A percentile compares a stretch with the other conserved stretches of the same genome.
Evolutionary conservation across 164 flowering plant species (phyloP).

Genomic region (Stephania cephalantha): DNA sequence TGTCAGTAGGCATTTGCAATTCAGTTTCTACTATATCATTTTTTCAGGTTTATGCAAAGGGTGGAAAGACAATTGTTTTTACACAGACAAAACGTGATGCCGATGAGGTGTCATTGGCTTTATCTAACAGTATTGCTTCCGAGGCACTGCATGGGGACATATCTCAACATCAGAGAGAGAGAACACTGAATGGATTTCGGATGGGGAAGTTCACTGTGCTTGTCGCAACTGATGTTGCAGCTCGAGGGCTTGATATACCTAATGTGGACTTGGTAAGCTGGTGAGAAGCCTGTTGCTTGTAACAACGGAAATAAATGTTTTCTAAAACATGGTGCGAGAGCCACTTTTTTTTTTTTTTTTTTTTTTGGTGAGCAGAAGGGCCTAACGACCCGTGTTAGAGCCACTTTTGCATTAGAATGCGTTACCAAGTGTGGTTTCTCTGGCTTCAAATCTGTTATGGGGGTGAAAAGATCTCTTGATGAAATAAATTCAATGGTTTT

Average conservation of each 20-base stretch:
- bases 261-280: slow-evolving; percentile 87
- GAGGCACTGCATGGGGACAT: slow-evolving; percentile 99
- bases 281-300: background rate
- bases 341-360: background rate
- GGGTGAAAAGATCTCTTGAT: background rate
- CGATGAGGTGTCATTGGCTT: slow-evolving; percentile 85
- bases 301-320: background rate
- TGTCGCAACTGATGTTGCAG: slow-evolving; percentile 98
- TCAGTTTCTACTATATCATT: slow-evolving; percentile 3
- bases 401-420: too few species aligned
- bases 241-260: slow-evolving; percentile 98
- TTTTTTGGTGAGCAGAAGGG: background rate
- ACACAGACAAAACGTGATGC: slow-evolving; percentile 97
- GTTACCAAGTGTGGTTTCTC: background rate
- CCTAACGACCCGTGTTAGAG: too few species aligned
- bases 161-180: slow-evolving; percentile 96
- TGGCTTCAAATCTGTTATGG: background rate
- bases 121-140: slow-evolving; percentile 73
- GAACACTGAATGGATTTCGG: slow-evolving; percentile 89
- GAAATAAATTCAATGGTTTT: background rate
- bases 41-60: slow-evolving; percentile 92
- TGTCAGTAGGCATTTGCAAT: background rate
- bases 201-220: slow-evolving; percentile 95
- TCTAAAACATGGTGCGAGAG: background rate
- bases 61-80: slow-evolving; percentile 96